A percentile compares a stretch with the other conserved stretches of the same genome.
These are phyloP conservation scores for Boletus pseudopeckii DNA, from an alignment of 768 basidiomycete species.

Conservation along the genomic window DNA sequence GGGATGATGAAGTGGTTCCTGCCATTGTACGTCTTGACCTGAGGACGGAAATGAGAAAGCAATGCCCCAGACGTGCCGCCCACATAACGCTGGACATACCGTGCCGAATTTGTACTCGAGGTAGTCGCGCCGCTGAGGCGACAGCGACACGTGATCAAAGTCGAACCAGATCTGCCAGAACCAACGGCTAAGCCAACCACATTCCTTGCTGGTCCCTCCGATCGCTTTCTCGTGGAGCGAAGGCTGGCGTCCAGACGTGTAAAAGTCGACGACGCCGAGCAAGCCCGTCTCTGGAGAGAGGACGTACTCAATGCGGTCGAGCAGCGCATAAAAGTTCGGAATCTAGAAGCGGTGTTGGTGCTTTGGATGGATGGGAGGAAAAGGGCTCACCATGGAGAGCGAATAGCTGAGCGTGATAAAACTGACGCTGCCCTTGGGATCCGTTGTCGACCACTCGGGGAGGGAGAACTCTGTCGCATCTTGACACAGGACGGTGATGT, in stretches of 20 bases:
- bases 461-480: constrained; percentile 67
- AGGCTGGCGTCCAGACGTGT: constrained; percentile 53
- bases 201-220: constrained; percentile 56
- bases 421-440: constrained; percentile 53
- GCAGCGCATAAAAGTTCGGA: constrained; percentile 58
- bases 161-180: constrained; percentile 79
- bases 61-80: neutral
- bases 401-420: constrained; percentile 56
- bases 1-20: constrained; percentile 70
- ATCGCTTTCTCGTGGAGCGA: constrained; percentile 60
- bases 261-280: constrained; percentile 72
- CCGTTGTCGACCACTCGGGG: constrained; percentile 52
- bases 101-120: constrained; percentile 79
- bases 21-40: constrained; percentile 68
- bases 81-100: constrained; percentile 31
- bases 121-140: constrained; percentile 62
- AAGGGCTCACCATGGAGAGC: constrained; percentile 46
- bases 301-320: constrained; percentile 66
- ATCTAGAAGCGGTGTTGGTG: constrained; percentile 36
- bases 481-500: constrained; percentile 68
- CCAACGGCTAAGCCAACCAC: constrained; percentile 65
- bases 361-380: neutral
- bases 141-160: constrained; percentile 52
- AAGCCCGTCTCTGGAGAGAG: constrained; percentile 58
- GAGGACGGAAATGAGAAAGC: neutral